Evolutionary conservation across 2,329 filamentous ascomycete species (phyloP).

Genomic region (Colletotrichum sojae): DNA sequence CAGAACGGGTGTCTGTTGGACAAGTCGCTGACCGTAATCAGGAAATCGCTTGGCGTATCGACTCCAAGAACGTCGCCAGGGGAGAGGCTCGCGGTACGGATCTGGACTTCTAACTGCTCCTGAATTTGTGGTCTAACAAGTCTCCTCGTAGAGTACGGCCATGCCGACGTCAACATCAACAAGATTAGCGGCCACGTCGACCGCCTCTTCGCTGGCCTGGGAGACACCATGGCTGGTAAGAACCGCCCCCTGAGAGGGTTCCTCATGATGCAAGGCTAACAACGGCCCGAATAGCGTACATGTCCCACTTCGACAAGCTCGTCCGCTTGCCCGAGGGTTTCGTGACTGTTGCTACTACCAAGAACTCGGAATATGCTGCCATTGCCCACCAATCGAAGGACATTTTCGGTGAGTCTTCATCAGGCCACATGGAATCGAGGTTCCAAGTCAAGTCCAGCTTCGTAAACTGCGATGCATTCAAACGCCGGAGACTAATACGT

Average conservation of each 20-base stretch:
- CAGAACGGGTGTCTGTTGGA: too few relatives aligned
- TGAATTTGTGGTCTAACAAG: not conserved
- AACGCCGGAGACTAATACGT: conserved; percentile 21
- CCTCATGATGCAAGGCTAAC: not conserved
- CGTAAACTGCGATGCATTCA: too few relatives aligned
- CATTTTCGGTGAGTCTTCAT: conserved; percentile 69
- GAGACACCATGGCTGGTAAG: conserved; percentile 69
- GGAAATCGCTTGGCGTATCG: conserved; percentile 79
- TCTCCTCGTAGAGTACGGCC: conserved; percentile 45
- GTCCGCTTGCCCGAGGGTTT: conserved; percentile 80
- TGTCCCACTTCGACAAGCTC: conserved; percentile 93
- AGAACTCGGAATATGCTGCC: conserved; percentile 83
- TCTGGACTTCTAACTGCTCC: too few relatives aligned
- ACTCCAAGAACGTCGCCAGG: conserved; percentile 72
- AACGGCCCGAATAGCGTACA: conserved; percentile 69
- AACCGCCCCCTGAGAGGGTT: not conserved
- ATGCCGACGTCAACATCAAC: conserved; percentile 69
- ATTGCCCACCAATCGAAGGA: conserved; percentile 80
- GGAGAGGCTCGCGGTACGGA: conserved; percentile 67
- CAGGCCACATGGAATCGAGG: too few relatives aligned
- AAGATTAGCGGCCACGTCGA: conserved; percentile 74
- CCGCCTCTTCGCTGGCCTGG: conserved; percentile 82
- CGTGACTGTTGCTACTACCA: conserved; percentile 79
- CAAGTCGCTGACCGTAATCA: conserved; percentile 51
- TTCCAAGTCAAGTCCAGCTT: too few relatives aligned